Evolutionary conservation across 1,139 yeast genomes (phyloP).

Genomic region (Saccharomyces hybrid): DNA sequence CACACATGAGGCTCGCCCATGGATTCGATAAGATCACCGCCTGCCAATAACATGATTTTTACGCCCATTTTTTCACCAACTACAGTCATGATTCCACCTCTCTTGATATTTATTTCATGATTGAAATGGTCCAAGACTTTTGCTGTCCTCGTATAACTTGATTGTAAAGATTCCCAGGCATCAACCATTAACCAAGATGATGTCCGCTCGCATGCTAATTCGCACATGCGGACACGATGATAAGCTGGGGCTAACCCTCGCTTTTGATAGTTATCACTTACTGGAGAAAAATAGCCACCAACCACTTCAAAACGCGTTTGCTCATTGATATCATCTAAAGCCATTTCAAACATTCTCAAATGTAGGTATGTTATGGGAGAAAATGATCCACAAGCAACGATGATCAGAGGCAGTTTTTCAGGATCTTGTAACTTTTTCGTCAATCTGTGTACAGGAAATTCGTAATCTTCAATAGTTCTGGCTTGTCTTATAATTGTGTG

Average conservation of each 20-base stretch:
- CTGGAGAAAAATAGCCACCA: conserved; percentile 98
- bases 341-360: conserved; percentile 97
- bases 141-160: conserved; percentile 87
- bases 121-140: conserved; percentile 93
- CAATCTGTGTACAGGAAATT: conserved; percentile 80
- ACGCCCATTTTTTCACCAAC: conserved; percentile 80
- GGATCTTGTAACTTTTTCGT: conserved; percentile 65
- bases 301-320: conserved; percentile 89
- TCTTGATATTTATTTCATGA: conserved; percentile 81
- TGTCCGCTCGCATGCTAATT: conserved; percentile 93
- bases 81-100: conserved; percentile 74
- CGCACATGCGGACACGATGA: conserved; percentile 96
- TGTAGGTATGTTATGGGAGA: conserved; percentile 93
- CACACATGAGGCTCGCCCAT: conserved; percentile 99
- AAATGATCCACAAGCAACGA: conserved; percentile 96
- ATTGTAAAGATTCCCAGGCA: conserved; percentile 96
- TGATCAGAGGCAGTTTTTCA: conserved; percentile 77
- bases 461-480: conserved; percentile 52
- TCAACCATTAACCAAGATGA: conserved; percentile 98
- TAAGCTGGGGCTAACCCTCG: conserved; percentile 83
- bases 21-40: conserved; percentile 93
- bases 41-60: conserved; percentile 91
- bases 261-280: conserved; percentile 84
- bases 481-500: conserved; percentile 88
- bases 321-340: conserved; percentile 84